Conservation (phyloP, 2,329 filamentous ascomycete species). For the Metarhizium brunneum region DNA sequence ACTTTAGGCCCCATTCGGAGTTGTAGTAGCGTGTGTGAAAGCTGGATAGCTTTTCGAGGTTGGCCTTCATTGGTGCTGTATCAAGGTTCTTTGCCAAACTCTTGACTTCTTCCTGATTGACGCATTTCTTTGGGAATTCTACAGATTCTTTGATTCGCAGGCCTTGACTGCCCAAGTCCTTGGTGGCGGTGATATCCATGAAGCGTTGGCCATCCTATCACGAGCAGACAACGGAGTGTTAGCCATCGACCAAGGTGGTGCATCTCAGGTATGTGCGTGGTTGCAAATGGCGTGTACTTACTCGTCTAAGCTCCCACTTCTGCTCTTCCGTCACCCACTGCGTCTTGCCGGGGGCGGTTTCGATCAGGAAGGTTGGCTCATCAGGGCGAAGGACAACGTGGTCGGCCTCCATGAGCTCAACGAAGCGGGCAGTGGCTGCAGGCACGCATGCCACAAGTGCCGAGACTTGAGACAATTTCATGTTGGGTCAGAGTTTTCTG, state of each 20-base stretch:
- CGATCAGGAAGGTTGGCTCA: slow-evolving; percentile 55
- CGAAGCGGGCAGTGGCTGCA: slow-evolving; percentile 43
- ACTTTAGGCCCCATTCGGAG: slow-evolving; percentile 69
- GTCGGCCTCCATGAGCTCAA: slow-evolving; percentile 42
- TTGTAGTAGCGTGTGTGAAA: slow-evolving; percentile 81
- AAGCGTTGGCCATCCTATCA: slow-evolving; percentile 74
- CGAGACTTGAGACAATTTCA: slow-evolving; percentile 46
- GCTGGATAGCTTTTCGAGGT: slow-evolving; percentile 68
- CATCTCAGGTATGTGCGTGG: neutral
- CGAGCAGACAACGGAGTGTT: neutral
- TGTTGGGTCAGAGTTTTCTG: slow-evolving; percentile 14
- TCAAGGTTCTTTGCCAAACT: slow-evolving; percentile 60
- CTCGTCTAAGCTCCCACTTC: slow-evolving; percentile 84
- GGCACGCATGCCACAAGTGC: slow-evolving; percentile 46
- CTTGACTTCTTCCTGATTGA: slow-evolving; percentile 55
- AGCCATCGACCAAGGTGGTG: neutral
- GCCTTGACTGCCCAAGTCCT: slow-evolving; percentile 42
- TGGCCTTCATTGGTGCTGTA: slow-evolving; percentile 65
- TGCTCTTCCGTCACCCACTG: slow-evolving; percentile 87
- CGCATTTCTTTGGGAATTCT: slow-evolving; percentile 59
- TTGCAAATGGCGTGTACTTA: slow-evolving; percentile 31
- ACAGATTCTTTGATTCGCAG: slow-evolving; percentile 22
- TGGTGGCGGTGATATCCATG: slow-evolving; percentile 83
- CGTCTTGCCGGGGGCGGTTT: slow-evolving; percentile 74
- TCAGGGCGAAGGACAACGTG: slow-evolving; percentile 38